Conservation (phyloP, 768 basidiomycete genomes). For the Hysterangium stoloniferum region DNA sequence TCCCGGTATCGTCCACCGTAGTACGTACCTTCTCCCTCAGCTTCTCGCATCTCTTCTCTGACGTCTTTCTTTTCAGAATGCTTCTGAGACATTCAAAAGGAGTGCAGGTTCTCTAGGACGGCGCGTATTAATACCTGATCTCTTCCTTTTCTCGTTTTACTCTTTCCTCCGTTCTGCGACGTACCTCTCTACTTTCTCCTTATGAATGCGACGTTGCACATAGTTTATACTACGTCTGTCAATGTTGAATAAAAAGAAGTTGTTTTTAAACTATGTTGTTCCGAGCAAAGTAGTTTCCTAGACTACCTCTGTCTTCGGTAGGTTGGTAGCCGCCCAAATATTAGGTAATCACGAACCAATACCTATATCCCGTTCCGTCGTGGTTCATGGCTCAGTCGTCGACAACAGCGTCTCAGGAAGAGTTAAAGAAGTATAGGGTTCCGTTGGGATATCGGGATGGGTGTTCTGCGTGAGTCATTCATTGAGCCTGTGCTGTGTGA, state of each 20-base stretch:
- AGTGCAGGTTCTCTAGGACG: neutral
- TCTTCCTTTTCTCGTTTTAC: neutral
- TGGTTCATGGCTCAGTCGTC: constrained; percentile 34
- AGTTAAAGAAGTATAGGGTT: constrained; percentile 66
- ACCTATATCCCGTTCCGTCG: neutral
- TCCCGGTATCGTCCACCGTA: constrained; percentile 74
- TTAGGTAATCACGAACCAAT: too few relatives aligned
- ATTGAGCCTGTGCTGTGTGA: neutral
- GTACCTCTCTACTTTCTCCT: neutral
- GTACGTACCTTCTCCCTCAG: neutral
- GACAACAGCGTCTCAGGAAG: constrained; percentile 74
- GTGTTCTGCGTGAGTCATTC: constrained; percentile 73
- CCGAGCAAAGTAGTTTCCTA: too few relatives aligned
- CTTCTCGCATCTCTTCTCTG: neutral
- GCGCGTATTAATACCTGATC: neutral
- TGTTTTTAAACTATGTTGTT: too few relatives aligned
- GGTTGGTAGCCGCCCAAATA: too few relatives aligned
- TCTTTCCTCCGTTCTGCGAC: neutral
- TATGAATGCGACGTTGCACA: too few relatives aligned
- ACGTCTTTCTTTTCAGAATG: constrained; percentile 1
- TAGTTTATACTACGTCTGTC: neutral
- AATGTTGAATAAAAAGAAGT: too few relatives aligned
- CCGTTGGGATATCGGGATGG: constrained; percentile 84
- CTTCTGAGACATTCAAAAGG: constrained; percentile 3
- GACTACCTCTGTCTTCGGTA: too few relatives aligned